phyloP scores from a whole-genome alignment of 139 green algal species.

The Coelastrella sp. region DNA sequence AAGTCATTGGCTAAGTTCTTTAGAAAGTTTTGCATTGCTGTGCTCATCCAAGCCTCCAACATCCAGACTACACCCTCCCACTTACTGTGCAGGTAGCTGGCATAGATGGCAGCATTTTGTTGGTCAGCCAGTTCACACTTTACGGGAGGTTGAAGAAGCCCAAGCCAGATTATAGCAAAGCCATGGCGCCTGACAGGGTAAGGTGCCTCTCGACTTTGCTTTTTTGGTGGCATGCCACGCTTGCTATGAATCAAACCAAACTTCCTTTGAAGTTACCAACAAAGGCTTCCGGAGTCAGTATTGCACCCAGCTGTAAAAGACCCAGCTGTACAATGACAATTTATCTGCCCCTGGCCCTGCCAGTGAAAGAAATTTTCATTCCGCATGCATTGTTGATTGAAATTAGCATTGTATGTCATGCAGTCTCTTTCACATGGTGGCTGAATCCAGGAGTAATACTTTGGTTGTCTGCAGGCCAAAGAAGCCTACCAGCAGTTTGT shows the following conservation, averaged over 20 bases:
- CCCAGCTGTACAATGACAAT: no score
- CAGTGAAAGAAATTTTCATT: no score
- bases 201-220: not conserved
- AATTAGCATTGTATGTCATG: no score
- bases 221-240: not conserved
- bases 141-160: slow-evolving; percentile 69
- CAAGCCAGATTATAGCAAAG: slow-evolving; percentile 83
- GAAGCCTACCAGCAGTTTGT: slow-evolving; percentile 72
- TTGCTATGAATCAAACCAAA: not conserved
- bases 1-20: not conserved
- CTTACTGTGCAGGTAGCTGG: slow-evolving; percentile 44
- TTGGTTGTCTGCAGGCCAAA: slow-evolving; percentile 44
- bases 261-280: not conserved
- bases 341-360: no score
- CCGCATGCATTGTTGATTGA: no score
- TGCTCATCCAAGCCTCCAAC: not conserved
- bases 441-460: not conserved
- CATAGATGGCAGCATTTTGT: slow-evolving; percentile 64
- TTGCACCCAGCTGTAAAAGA: no score
- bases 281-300: not conserved
- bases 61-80: not conserved
- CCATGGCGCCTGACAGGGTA: slow-evolving; percentile 74
- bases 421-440: not conserved
- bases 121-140: slow-evolving; percentile 88
- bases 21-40: no score